A percentile compares a stretch with the other conserved stretches of the same genome.
These are phyloP conservation scores for Phalaenopsis equestris DNA, from an alignment of 106 monocot genomes.

Conservation along the genomic window DNA sequence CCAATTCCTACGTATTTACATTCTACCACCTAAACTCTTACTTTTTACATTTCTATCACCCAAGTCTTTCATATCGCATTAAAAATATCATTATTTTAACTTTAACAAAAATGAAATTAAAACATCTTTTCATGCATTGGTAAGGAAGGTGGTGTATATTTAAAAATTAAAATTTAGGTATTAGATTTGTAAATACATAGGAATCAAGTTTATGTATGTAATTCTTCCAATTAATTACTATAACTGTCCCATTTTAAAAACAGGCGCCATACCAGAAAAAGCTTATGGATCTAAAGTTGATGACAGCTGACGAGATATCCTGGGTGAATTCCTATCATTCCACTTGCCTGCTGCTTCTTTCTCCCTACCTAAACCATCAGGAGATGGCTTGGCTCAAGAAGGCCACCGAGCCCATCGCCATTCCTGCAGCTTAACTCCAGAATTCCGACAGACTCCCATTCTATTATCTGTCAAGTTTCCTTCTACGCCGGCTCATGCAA, in stretches of 20 bases:
- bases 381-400: constrained; percentile 69
- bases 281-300: constrained; percentile 46
- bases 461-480: neutral
- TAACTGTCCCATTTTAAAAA: neutral
- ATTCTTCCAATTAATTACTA: too few species aligned
- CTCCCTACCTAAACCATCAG: constrained; percentile 52
- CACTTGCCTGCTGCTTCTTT: constrained; percentile 41
- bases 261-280: constrained; percentile 92
- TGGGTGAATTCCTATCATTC: constrained; percentile 84
- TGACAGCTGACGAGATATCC: constrained; percentile 58
- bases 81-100: too few species aligned
- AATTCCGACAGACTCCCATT: too few species aligned
- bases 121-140: too few species aligned
- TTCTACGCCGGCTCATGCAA: neutral
- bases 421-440: constrained; percentile 6
- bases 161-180: too few species aligned
- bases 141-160: too few species aligned
- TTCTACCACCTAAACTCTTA: neutral
- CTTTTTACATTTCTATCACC: too few species aligned
- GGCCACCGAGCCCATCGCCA: constrained; percentile 57
- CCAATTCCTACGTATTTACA: neutral
- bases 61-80: too few species aligned
- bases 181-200: too few species aligned
- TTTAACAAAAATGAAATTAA: too few species aligned
- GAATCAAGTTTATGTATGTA: too few species aligned